A percentile compares a stretch with the other conserved stretches of the same genome.
phyloP scores from a whole-genome alignment of 164 flowering plant genomes.

The Akebia trifoliata region DNA sequence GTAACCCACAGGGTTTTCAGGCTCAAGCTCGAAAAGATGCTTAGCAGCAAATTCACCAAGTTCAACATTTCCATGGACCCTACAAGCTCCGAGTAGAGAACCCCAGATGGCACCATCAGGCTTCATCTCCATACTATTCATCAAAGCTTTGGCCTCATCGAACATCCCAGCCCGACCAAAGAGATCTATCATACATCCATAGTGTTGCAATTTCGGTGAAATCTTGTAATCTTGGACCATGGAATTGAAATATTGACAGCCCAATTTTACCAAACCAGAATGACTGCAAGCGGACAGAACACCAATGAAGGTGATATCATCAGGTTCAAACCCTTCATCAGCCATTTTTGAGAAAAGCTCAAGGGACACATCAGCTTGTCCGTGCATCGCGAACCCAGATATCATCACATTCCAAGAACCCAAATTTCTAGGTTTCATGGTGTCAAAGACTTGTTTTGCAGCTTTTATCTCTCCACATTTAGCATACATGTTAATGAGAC shows the following conservation, averaged over 20 bases:
- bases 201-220: slow-evolving; percentile 14
- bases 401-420: slow-evolving; percentile 67
- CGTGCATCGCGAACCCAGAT: slow-evolving; percentile 56
- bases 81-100: slow-evolving; percentile 15
- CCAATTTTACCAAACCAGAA: slow-evolving; percentile 12
- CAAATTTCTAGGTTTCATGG: slow-evolving; percentile 30
- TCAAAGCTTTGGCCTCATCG: slow-evolving; percentile 6
- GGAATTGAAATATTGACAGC: slow-evolving; percentile 6
- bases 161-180: slow-evolving; percentile 12
- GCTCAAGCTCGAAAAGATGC: slow-evolving; percentile 11
- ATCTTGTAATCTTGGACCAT: slow-evolving; percentile 13
- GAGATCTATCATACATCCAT: slow-evolving; percentile 18
- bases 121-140: slow-evolving; percentile 10
- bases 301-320: slow-evolving; percentile 15
- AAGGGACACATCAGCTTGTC: slow-evolving; percentile 36
- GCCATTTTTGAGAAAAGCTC: slow-evolving; percentile 35
- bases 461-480: slow-evolving; percentile 68
- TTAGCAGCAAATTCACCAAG: slow-evolving; percentile 6
- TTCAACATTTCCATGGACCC: slow-evolving; percentile 8
- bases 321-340: slow-evolving; percentile 12
- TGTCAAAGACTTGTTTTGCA: slow-evolving; percentile 49
- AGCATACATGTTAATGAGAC: slow-evolving; percentile 70
- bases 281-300: slow-evolving; percentile 15
- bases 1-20: slow-evolving; percentile 12
- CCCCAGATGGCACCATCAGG: slow-evolving; percentile 12